Percentiles rank a stretch among this genome's conserved stretches.
These are phyloP conservation scores for Cryptococcus deneoformans DNA, from an alignment of 1,284 basidiomycete species.

Conservation along the genomic window DNA sequence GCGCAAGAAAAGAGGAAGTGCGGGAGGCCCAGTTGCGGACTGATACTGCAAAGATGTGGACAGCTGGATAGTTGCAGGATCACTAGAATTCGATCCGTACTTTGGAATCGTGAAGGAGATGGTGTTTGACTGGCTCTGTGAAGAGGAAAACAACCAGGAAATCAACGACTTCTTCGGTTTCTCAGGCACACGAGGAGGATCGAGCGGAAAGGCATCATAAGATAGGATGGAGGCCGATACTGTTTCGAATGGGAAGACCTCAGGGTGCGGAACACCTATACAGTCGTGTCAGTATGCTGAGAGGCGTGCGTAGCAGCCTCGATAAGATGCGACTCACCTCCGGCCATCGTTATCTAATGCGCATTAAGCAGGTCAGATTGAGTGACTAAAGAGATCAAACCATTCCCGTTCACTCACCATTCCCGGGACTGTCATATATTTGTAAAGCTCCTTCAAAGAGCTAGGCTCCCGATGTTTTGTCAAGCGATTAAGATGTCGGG, in stretches of 20 bases:
- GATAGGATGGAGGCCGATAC: slow-evolving; percentile 42
- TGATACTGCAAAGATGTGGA: slow-evolving; percentile 70
- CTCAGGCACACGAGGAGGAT: slow-evolving; percentile 54
- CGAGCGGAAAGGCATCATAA: slow-evolving; percentile 46
- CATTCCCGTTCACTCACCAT: slow-evolving; percentile 19
- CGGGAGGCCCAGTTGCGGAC: slow-evolving; percentile 44
- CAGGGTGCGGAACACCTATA: slow-evolving; percentile 49
- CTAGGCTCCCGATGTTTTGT: slow-evolving; percentile 57
- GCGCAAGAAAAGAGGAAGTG: slow-evolving; percentile 47
- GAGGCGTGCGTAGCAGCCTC: background rate
- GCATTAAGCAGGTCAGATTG: background rate
- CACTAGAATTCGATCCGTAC: slow-evolving; percentile 38
- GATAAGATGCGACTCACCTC: slow-evolving; percentile 13
- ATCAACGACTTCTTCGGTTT: slow-evolving; percentile 52
- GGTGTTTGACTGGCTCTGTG: slow-evolving; percentile 49
- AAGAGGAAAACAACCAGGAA: slow-evolving; percentile 60
- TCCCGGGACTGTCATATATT: slow-evolving; percentile 35
- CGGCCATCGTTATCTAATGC: slow-evolving; percentile 29
- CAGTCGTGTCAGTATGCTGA: background rate
- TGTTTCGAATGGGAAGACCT: slow-evolving; percentile 50
- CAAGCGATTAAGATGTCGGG: slow-evolving; percentile 60
- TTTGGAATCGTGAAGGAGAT: slow-evolving; percentile 61
- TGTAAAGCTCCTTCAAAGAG: slow-evolving; percentile 59
- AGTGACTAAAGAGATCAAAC: background rate
- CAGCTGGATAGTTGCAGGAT: slow-evolving; percentile 57